Evolutionary conservation across 2,329 filamentous ascomycete species (phyloP).

Genomic region (Exophiala dermatitidis): DNA sequence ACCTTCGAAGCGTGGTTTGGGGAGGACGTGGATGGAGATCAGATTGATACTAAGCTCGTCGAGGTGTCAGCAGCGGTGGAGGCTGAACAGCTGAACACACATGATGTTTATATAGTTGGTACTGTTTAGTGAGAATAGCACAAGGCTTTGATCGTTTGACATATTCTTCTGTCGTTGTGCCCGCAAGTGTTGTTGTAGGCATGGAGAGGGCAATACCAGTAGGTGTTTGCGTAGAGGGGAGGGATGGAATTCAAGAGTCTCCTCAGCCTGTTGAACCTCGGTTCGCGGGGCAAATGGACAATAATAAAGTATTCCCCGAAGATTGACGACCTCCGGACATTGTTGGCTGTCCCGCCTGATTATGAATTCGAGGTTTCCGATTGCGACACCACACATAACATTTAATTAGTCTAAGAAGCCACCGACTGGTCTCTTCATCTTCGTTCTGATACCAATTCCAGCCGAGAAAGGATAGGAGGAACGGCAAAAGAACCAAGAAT

Average conservation of each 20-base stretch:
- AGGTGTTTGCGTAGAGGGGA: too few species aligned
- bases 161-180: too few species aligned
- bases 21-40: not conserved
- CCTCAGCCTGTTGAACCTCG: not conserved
- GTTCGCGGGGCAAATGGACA: not conserved
- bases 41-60: not conserved
- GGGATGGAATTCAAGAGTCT: too few species aligned
- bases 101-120: conserved; percentile 18
- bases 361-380: conserved; percentile 3
- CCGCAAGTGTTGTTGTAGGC: too few species aligned
- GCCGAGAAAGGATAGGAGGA: too few species aligned
- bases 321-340: too few species aligned
- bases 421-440: not conserved
- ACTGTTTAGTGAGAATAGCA: conserved; percentile 18
- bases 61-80: not conserved
- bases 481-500: too few species aligned
- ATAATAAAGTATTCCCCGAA: too few species aligned
- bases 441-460: too few species aligned
- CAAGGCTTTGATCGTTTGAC: conserved; percentile 3
- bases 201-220: too few species aligned
- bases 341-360: not conserved
- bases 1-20: not conserved
- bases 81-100: not conserved
- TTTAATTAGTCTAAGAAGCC: not conserved
- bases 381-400: conserved; percentile 3